Evolutionary conservation across 352 stramenopile genomes (phyloP), one percentile per base, ranked within the genome.

Genomic region (Phytophthora podocarpi): DNA sequence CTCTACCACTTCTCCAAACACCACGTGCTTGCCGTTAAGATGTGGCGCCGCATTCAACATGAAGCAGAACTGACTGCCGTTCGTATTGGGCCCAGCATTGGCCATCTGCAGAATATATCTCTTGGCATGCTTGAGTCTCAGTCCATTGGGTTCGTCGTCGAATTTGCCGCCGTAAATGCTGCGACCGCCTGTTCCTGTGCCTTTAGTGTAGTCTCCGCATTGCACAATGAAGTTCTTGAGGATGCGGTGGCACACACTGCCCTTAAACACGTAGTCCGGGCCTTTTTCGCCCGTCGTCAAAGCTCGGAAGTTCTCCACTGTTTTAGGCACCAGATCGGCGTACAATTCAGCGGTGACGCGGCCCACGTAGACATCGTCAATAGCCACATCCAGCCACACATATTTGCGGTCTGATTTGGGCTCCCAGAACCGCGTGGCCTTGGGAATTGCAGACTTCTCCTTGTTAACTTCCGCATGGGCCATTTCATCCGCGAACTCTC

Each of bases 41-140:
- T 92, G 81, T 20, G 81, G 81, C 32, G 81, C 67, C 0, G 83
- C 55, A 37, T 72, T 76, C 43, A 95, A 62, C 85, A 94, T 99
- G 54, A 99, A 99, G 78, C 99, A 99, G 75, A 99, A 99, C 78
- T 99, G 98, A 49, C 84, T 98, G 21, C 97, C 97, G 67, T 99
- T 99, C 5, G 98, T 99, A 74, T 98, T 94, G 18, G 79, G 86
- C 0, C 97, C 97, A 30, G 90, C 85, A 72, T 99, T 99, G 27
- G 98, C 98, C 98, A 99, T 99, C 53, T 97, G 83, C 31, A 93
- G 51, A 37, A 93, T 82, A 59, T 93, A 93, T 16, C 86, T 70
- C 70, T 91, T 91, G 41, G 78, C 90, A 67, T 95, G 86, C 53
- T 72, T 84, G 45, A 95, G 76, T 36, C 73, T 71, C 51, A 95